Percentiles rank a stretch among this genome's conserved stretches.
Conservation (phyloP, 257 asterid species). For the Solanum lignicaule region DNA sequence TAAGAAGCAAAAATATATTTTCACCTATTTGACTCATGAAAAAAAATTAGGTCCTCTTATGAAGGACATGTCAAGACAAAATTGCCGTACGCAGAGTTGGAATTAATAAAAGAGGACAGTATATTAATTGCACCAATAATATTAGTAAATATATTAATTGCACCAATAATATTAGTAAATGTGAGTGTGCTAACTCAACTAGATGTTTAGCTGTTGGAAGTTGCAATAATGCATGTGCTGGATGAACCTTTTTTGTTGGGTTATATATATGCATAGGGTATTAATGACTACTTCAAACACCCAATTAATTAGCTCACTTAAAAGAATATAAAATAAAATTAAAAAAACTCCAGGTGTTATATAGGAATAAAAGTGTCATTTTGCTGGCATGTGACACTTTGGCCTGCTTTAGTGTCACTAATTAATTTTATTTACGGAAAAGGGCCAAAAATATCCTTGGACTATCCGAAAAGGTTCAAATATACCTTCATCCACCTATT, state of each 20-base stretch:
- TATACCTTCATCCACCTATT: too few species aligned
- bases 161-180: background rate
- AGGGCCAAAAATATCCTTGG: too few species aligned
- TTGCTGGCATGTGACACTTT: background rate
- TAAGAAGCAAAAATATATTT: background rate
- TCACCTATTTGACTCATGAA: background rate
- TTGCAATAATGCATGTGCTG: background rate
- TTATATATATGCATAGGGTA: background rate
- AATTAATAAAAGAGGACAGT: background rate
- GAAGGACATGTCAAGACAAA: background rate
- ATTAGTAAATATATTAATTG: background rate
- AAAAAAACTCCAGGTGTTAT: too few species aligned
- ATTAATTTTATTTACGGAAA: background rate
- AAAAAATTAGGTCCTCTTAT: background rate
- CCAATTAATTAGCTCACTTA: background rate
- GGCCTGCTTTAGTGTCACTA: background rate
- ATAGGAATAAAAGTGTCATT: background rate
- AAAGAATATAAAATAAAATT: too few species aligned
- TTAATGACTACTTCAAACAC: background rate
- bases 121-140: background rate
- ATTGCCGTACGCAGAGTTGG: too few species aligned
- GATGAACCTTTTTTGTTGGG: background rate
- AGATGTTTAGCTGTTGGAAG: background rate
- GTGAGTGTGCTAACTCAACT: background rate
- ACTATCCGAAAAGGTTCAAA: too few species aligned